Conservation (phyloP, 371 early-diverging fungal genomes). For the Smittium mucronatum region DNA sequence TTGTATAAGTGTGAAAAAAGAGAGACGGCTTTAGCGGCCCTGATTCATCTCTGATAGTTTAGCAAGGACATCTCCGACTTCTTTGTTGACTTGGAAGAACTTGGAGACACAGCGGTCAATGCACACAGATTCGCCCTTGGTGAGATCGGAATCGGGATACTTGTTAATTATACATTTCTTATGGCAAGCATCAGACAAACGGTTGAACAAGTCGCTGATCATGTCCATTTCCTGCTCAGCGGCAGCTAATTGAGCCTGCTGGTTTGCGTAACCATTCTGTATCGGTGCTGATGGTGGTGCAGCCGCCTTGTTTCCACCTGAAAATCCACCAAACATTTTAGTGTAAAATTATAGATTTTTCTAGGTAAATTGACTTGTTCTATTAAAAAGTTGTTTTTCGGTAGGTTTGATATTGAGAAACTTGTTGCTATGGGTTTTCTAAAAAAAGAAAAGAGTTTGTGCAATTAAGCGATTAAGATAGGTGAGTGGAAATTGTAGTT, state of each 20-base stretch:
- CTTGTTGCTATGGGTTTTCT: no score
- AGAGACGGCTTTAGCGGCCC: no score
- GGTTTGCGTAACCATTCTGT: slow-evolving; percentile 17
- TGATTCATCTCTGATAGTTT: slow-evolving; percentile 35
- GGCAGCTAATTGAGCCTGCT: slow-evolving; percentile 48
- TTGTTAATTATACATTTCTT: slow-evolving; percentile 72
- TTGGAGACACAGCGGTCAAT: slow-evolving; percentile 85
- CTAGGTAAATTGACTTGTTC: no score
- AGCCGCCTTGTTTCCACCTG: slow-evolving; percentile 20
- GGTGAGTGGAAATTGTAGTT: no score
- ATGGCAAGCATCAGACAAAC: slow-evolving; percentile 70
- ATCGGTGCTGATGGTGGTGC: background rate
- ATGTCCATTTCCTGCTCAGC: slow-evolving; percentile 77
- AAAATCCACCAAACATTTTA: slow-evolving; percentile 30
- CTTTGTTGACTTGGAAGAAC: slow-evolving; percentile 62
- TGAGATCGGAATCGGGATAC: slow-evolving; percentile 76
- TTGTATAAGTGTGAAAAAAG: no score
- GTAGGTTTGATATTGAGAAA: no score
- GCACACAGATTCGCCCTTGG: slow-evolving; percentile 93
- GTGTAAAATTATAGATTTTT: no score
- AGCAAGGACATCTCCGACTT: slow-evolving; percentile 54
- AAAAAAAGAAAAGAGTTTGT: no score
- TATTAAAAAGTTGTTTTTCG: no score
- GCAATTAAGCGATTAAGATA: no score
- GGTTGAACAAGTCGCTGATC: slow-evolving; percentile 66